phyloP scores from a whole-genome alignment of 306 rosid species.

The Vicia sativa region DNA sequence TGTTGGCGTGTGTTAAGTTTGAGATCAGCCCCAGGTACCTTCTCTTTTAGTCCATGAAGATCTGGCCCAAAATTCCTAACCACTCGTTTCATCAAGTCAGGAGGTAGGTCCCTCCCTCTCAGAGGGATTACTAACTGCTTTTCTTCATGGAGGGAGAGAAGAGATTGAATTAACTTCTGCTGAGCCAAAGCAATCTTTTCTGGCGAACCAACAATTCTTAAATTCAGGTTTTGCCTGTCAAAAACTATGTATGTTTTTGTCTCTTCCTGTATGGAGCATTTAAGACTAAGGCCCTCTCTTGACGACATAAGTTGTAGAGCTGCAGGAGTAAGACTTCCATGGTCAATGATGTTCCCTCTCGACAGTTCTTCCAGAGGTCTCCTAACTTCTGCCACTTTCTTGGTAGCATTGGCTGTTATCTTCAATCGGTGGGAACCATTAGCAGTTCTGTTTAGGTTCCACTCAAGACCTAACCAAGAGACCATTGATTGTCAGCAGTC shows the following conservation, averaged over 20 bases:
- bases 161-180: constrained; percentile 63
- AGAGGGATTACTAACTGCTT: constrained; percentile 74
- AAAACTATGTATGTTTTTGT: constrained; percentile 66
- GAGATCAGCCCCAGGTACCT: constrained; percentile 69
- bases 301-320: constrained; percentile 66
- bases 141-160: constrained; percentile 60
- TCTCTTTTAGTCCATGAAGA: constrained; percentile 70
- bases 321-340: constrained; percentile 65
- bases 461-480: constrained; percentile 65
- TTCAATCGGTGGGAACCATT: constrained; percentile 77
- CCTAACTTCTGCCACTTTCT: constrained; percentile 75
- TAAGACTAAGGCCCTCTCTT: constrained; percentile 68
- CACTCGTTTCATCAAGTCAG: constrained; percentile 83
- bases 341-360: constrained; percentile 66
- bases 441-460: constrained; percentile 47
- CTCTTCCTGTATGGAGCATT: constrained; percentile 60
- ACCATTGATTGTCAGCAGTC: constrained; percentile 33
- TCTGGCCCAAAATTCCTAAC: constrained; percentile 83
- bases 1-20: constrained; percentile 63
- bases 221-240: constrained; percentile 59
- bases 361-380: constrained; percentile 74
- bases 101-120: constrained; percentile 65
- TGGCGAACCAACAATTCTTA: constrained; percentile 69
- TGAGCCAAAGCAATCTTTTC: constrained; percentile 57
- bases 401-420: constrained; percentile 88